Evolutionary conservation across 345 rosid genomes (phyloP), one percentile per base, ranked within the genome.

Genomic region (Crucihimalaya himalaica): DNA sequence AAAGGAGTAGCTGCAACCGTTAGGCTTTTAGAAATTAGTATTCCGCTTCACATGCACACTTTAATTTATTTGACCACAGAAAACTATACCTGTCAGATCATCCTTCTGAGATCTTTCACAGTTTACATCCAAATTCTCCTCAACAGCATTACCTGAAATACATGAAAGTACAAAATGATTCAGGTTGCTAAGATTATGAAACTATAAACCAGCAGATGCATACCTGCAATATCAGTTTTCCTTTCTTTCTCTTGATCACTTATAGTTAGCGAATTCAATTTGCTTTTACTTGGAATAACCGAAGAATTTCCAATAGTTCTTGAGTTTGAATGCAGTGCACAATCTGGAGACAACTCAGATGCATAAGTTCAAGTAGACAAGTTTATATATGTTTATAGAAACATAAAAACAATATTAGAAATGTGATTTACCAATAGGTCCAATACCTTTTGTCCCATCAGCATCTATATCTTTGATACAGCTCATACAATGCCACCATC

Each of bases 401-500:
- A 72, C 35, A 21, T 46, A 64, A 60, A 53, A 51, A 52, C 51
- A 61, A 27, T 40, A 37, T 14, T 14, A 8, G 9, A 57, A 65
- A 63, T 27, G 48, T n/a, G 48, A 6, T n/a, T 4, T 13, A 39
- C 45, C n/a, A 39, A 4, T 39, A 43, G 48, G 48, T 43, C 48
- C 19, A 15, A 8, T 35, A 67, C 72, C 81, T 29, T 43, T 75
- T 18, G 47, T 69, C 35, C 48, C 73, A 77, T 77, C 73, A 50
- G 62, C 58, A 21, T 59, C 72, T 52, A 63, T 65, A 51, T 83
- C 82, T 55, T 31, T 75, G 42, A 71, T 51, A 61, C 92, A 88
- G 75, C 72, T 83, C 53, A 55, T 73, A 72, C 92, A 86, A 47
- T 64, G 59, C 89, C 88, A 85, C 81, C 79, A 81, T 82, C 84